These are phyloP conservation scores for Glycine latifolia DNA, from an alignment of 306 rosid species.

Conservation along the genomic window DNA sequence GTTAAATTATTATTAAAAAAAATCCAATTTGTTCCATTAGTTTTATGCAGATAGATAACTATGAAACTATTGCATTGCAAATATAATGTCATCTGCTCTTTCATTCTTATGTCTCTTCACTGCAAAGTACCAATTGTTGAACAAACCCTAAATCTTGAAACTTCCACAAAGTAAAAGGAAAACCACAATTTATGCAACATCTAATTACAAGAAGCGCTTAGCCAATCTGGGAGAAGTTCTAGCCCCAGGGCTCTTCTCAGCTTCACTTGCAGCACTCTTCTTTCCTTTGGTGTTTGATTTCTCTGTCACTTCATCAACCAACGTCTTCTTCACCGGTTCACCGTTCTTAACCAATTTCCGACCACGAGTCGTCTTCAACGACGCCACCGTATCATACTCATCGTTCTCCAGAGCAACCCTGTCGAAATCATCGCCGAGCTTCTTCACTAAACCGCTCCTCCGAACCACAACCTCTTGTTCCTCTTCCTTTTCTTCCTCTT, in stretches of 20 bases:
- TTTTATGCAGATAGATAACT: background rate
- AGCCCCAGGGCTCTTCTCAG: conserved; percentile 32
- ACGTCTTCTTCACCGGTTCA: conserved; percentile 49
- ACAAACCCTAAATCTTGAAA: background rate
- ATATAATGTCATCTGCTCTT: background rate
- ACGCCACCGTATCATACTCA: conserved; percentile 7
- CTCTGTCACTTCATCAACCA: conserved; percentile 46
- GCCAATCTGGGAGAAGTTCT: conserved; percentile 72
- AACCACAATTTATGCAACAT: background rate
- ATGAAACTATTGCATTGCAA: background rate
- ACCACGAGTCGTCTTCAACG: conserved; percentile 43
- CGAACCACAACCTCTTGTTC: conserved; percentile 2
- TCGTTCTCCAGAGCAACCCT: conserved; percentile 64
- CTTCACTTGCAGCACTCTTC: conserved; percentile 14
- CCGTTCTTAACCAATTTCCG: conserved; percentile 42
- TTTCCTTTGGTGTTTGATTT: conserved; percentile 43
- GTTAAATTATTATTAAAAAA: background rate
- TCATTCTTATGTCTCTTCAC: background rate
- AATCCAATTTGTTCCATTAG: background rate
- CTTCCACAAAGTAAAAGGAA: background rate
- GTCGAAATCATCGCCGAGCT: conserved; percentile 83
- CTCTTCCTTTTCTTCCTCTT: conserved; percentile 44
- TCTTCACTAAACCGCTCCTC: conserved; percentile 75
- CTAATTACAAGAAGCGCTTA: conserved; percentile 32
- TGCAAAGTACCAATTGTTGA: background rate